Conservation (phyloP, 169 alveolate species). For the Fabrea salina region DNA sequence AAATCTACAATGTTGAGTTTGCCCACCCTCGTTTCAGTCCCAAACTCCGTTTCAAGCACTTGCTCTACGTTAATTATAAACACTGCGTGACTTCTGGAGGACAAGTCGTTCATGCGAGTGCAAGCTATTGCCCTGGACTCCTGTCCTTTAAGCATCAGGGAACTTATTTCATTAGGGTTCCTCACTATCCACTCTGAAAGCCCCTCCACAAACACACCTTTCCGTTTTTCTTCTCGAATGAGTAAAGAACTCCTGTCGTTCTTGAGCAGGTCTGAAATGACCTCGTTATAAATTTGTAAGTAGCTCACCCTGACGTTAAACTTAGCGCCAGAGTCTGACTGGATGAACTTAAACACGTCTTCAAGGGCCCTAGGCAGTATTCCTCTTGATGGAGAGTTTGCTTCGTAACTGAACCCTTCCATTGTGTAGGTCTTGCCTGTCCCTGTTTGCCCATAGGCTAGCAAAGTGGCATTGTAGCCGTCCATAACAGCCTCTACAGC, state of each 20-base stretch:
- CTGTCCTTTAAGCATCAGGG: constrained; percentile 82
- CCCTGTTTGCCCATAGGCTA: constrained; percentile 84
- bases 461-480: constrained; percentile 78
- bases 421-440: constrained; percentile 84
- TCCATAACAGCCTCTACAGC: constrained; percentile 83
- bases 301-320: constrained; percentile 85
- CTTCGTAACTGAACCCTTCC: constrained; percentile 86
- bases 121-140: constrained; percentile 75
- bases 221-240: constrained; percentile 82
- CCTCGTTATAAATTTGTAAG: constrained; percentile 85
- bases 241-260: constrained; percentile 65
- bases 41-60: constrained; percentile 74
- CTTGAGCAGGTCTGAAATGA: constrained; percentile 80
- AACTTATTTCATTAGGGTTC: constrained; percentile 79
- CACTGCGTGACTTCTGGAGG: constrained; percentile 84
- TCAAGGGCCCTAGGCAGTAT: constrained; percentile 85
- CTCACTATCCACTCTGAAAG: constrained; percentile 87
- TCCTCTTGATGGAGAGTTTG: constrained; percentile 80
- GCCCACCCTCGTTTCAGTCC: constrained; percentile 81
- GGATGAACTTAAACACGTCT: constrained; percentile 77
- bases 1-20: constrained; percentile 80
- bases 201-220: constrained; percentile 85
- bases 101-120: constrained; percentile 84
- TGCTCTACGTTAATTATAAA: constrained; percentile 84
- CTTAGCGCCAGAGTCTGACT: constrained; percentile 53